A percentile compares a stretch with the other conserved stretches of the same genome.
Conservation (phyloP, 805 yeast genomes). For the Pichia scutulata region DNA sequence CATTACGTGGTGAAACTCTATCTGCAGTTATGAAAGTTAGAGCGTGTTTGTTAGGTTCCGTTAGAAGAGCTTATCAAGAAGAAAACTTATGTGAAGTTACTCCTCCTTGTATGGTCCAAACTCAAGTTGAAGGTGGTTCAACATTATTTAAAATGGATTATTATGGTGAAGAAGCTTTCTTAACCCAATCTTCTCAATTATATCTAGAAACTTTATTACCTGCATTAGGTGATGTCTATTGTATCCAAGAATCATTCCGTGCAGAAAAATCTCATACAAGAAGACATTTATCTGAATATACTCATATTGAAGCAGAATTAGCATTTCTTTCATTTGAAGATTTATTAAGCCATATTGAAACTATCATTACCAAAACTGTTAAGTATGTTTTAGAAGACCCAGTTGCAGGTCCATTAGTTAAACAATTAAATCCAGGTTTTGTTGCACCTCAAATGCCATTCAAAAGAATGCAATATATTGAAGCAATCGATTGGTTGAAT, state of each 20-base stretch:
- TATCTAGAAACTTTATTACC: conserved; percentile 96
- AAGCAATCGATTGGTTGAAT: conserved; percentile 93
- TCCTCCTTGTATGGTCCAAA: conserved; percentile 99
- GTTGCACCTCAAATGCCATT: conserved; percentile 79
- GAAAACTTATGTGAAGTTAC: conserved; percentile 83
- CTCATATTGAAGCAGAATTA: conserved; percentile 94
- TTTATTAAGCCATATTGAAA: conserved; percentile 77
- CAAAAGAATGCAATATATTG: conserved; percentile 82
- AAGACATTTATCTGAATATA: conserved; percentile 94
- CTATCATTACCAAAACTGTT: conserved; percentile 58
- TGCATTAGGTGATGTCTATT: conserved; percentile 92
- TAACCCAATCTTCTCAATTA: conserved; percentile 95
- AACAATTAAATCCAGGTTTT: conserved; percentile 90
- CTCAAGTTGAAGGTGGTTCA: conserved; percentile 99
- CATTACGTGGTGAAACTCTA: conserved; percentile 93
- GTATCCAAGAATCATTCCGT: conserved; percentile 97
- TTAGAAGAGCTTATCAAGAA: conserved; percentile 72
- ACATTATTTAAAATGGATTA: conserved; percentile 88
- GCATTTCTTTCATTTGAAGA: conserved; percentile 86
- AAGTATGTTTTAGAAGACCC: conserved; percentile 82
- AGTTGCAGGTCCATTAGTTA: conserved; percentile 80
- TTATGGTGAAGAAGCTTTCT: conserved; percentile 93
- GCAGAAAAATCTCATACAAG: conserved; percentile 99
- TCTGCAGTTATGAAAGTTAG: conserved; percentile 93
- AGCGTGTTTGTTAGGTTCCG: conserved; percentile 62